A percentile compares a stretch with the other conserved stretches of the same genome.
Evolutionary conservation across 495 filamentous ascomycete species (phyloP).

Genomic region (Achaetomiella virescens): DNA sequence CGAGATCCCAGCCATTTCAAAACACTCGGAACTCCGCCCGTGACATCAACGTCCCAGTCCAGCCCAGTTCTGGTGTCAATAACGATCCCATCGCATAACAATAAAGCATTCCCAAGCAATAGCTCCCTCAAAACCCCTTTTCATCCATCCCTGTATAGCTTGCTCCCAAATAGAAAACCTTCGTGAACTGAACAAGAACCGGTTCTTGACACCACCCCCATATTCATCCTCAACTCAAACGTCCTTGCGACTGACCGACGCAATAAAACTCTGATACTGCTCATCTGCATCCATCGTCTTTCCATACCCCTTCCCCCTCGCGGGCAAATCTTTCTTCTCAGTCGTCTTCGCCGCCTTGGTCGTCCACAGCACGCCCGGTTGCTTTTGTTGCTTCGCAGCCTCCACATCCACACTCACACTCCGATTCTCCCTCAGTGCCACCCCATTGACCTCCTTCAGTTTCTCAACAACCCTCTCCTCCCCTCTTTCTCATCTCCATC

Average conservation of each 20-base stretch:
- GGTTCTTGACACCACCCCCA: too few species aligned
- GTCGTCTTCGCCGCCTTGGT: constrained; percentile 27
- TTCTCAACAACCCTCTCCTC: constrained; percentile 15
- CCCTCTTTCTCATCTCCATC: constrained; percentile 23
- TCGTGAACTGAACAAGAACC: neutral
- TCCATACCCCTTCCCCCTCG: constrained; percentile 25
- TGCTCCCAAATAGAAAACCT: neutral
- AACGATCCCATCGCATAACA: neutral
- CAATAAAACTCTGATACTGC: constrained; percentile 44
- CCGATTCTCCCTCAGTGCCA: neutral
- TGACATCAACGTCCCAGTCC: neutral
- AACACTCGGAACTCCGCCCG: neutral
- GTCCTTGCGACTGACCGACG: constrained; percentile 31
- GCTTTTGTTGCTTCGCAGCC: constrained; percentile 5
- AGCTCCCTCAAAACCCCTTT: neutral
- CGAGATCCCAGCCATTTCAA: neutral
- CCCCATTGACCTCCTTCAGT: constrained; percentile 19
- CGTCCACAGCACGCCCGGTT: constrained; percentile 36
- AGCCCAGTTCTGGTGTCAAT: neutral
- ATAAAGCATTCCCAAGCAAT: neutral
- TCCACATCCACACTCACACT: constrained; percentile 4
- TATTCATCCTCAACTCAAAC: neutral
- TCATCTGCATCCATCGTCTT: constrained; percentile 38
- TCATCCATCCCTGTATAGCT: neutral
- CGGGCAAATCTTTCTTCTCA: constrained; percentile 25